Percentiles rank a stretch among this genome's conserved stretches.
Evolutionary conservation across 768 basidiomycete genomes (phyloP).

Genomic region (Melanogaster broomeanus): DNA sequence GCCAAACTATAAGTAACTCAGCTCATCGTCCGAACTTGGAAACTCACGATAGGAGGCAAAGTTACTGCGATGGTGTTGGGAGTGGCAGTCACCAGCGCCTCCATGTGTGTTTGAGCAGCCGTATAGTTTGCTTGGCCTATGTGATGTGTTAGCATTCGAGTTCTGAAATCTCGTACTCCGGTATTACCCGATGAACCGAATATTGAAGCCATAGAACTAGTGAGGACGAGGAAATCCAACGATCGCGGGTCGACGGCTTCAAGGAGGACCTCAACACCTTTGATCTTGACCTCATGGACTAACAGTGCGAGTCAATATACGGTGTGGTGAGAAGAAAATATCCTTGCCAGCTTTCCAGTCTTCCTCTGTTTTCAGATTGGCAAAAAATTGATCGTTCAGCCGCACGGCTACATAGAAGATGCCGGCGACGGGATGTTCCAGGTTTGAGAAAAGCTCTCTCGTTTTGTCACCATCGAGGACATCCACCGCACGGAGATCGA

Average conservation of each 20-base stretch:
- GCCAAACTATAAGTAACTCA: no score
- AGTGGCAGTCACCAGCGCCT: neutral
- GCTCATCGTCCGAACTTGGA: no score
- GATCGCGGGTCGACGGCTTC: constrained; percentile 7
- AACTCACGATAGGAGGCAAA: neutral
- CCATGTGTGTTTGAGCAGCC: neutral
- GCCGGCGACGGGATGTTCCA: neutral
- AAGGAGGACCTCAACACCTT: constrained; percentile 11
- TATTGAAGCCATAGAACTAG: constrained; percentile 3
- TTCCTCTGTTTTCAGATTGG: constrained; percentile 9
- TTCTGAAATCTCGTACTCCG: neutral
- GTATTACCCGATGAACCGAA: constrained; percentile 6
- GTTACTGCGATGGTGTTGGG: neutral
- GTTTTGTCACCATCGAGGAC: neutral
- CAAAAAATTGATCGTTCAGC: constrained; percentile 13
- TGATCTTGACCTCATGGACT: constrained; percentile 17
- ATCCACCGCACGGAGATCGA: neutral
- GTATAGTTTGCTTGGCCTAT: neutral
- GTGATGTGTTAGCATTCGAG: neutral
- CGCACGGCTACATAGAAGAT: neutral
- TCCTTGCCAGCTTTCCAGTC: constrained; percentile 11
- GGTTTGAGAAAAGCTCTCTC: neutral
- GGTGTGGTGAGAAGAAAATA: neutral
- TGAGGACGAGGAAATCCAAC: constrained; percentile 16
- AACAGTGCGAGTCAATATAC: no score